Base-by-base conservation (phyloP, 1,139 yeast genomes). In the Protomyces gravidus region DNA sequence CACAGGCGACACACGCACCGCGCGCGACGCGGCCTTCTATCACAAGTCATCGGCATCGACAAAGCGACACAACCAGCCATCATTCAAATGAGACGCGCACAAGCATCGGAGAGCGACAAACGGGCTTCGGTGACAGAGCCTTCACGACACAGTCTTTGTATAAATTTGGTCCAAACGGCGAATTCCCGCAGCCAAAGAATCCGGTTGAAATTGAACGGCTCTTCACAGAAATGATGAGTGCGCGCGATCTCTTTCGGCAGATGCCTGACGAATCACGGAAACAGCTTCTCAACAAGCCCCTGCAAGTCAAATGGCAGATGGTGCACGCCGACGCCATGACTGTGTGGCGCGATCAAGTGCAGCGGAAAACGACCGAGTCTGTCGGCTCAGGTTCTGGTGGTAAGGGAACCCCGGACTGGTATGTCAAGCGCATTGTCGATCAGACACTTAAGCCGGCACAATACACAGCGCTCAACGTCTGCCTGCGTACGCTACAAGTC, bases 271-370 rank as follows among this genome's bases (percentile, higher is more conserved):
- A 80, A 62, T 95, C 95, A 7, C 85, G 85, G 65, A 80, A 78
- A 63, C 95, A 88, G 70, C 83, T 92, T 86, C 76, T 83, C 68
- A 81, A 80, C 65, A 89, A 86, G 68, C 81, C 86, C 47, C 76
- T 82, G 0, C 87, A 85, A 59, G 88, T 89, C 67, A 92, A 92
- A 72, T 89, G 97, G 96, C 83, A 87, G 84, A 78, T 92, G 66
- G 86, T 92, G 48, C 83, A 86, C 67, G 97, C 92, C 70, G 96
- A 89, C 71, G 84, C 86, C 33, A 77, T 87, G 60, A 81, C 90
- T 5, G 97, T 88, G 67, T 78, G 78, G 67, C 85, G 85, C 78
- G 60, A 50, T 55, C 51, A 45, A 23, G 50, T 52, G 21, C 32
- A 36, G 23, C 57, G 61, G 17, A 48, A 49, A n/a, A 40, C 45